Evolutionary conservation across 2,329 filamentous ascomycete genomes (phyloP), one percentile per base, ranked within the genome.

Genomic region (Teratosphaeria zuluensis): DNA sequence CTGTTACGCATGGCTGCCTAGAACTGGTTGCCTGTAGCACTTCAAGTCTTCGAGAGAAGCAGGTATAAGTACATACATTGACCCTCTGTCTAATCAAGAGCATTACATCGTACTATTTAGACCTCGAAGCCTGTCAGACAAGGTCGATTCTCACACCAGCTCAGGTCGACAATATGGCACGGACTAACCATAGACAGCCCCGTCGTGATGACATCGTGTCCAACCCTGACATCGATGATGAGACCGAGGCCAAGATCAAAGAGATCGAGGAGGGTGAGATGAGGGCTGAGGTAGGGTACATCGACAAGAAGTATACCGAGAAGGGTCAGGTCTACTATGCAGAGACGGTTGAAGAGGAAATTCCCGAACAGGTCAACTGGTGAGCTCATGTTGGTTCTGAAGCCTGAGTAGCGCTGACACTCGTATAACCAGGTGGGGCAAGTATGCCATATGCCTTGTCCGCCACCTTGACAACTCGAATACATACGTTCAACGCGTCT

Each of bases 301-400:
- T 68, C 35, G 66, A 69, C 56, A 62, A 64, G 57, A 68, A 67
- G 60, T 60, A 62, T 55, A 67, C 65, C 31, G 65, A 66, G 32
- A 62, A 70, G 32, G 64, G 65, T 48, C 58, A 67, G 54, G 57
- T 60, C 21, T 70, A 66, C 55, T 68, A 63, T 56, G 63, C 63
- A 16, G 67, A 68, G 56, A 70, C 66, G 3, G 58, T 66, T 21
- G 62, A 68, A 11, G 65, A 67, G 33, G 63, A 62, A n/a, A 63
- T 66, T 6, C 66, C 67, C 16, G 65, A 69, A 9, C 65, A 69
- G 51, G 64, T 68, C 56, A 63, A 66, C 46, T 67, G 59, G 60
- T 48, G 42, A 48, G 42, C 42, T 48, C n/a, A 9, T 2, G 19
- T 11, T 21, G 42, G n/a, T 21, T 19, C n/a, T 6, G 42, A 11